A percentile compares a stretch with the other conserved stretches of the same genome.
Conservation (phyloP, 805 yeast genomes). For the Osmozyma mogii region DNA sequence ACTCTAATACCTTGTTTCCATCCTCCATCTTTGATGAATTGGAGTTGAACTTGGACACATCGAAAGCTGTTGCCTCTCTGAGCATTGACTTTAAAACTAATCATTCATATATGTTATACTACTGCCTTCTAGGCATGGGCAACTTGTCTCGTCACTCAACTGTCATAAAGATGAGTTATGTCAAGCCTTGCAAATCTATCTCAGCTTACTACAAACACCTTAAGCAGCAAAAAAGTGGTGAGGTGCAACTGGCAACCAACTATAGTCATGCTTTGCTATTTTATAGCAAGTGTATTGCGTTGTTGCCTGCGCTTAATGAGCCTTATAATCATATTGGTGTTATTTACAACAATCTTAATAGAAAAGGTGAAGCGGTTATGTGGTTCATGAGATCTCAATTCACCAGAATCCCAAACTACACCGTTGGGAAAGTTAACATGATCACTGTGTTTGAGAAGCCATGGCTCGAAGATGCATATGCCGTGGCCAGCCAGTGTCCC, state of each 20-base stretch:
- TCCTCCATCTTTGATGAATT: constrained; percentile 21
- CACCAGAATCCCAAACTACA: constrained; percentile 41
- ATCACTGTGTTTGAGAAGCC: constrained; percentile 28
- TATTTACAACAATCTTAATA: constrained; percentile 32
- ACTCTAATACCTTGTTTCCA: constrained; percentile 28
- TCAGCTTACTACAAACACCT: constrained; percentile 9
- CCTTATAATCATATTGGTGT: constrained; percentile 55
- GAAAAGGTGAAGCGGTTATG: constrained; percentile 40
- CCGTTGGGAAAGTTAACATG: constrained; percentile 42
- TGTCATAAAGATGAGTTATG: constrained; percentile 6
- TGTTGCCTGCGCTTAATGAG: constrained; percentile 64
- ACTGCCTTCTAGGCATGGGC: constrained; percentile 12
- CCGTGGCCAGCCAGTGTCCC: constrained; percentile 5
- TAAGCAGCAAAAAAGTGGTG: constrained; percentile 14
- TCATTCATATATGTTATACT: constrained; percentile 7
- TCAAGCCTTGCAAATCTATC: constrained; percentile 9
- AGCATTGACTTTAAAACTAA: constrained; percentile 9
- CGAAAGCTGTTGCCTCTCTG: constrained; percentile 1
- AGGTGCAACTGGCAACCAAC: constrained; percentile 6
- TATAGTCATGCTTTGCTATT: constrained; percentile 15
- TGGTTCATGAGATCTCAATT: constrained; percentile 50
- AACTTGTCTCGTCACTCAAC: constrained; percentile 10
- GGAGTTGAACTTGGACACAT: constrained; percentile 23
- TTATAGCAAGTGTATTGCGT: constrained; percentile 45
- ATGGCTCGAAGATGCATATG: constrained; percentile 19